Base-by-base conservation (phyloP, 1,284 basidiomycete genomes). In the Ustilago cynodontis region DNA sequence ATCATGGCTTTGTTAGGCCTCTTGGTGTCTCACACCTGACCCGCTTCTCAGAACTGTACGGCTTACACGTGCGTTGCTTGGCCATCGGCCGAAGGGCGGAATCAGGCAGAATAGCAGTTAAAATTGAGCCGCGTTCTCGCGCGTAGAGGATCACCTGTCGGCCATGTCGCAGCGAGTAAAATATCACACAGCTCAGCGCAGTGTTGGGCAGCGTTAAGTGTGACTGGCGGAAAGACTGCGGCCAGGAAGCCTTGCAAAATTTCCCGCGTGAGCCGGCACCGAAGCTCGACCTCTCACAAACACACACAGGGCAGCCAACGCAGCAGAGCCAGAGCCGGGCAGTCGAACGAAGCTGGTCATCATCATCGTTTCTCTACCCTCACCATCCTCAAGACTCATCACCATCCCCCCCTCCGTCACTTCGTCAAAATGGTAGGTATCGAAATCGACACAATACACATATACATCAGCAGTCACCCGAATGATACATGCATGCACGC, bases 401-500 rank as follows among this genome's bases (percentile, higher is more conserved):
- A 59, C 62, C 55, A 65, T 50, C 61, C 29, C 65, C 58, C n/a
- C 43, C 33, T 43, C 37, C 43, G 47, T 29, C 37, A 69, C 47
- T 59, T 65, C 52, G 49, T 65, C 65, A 76, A 71, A 76, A 76
- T 76, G 73, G 73, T 76, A 76, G 54, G 73, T 75, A 51, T 61
- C 37, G 49, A 50, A 29, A 20, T 31, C 28, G 37, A 50, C 47
- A 51, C n/a, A 5, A n/a, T 5, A 28, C 11, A 22, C 20, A 13
- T 24, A 47, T 18, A 49, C 39, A 29, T 29, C 49, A 43, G 41
- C 22, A 49, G 51, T 7, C 31, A 53, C 16, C 24, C 18, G 29
- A 50, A 39, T 26, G n/a, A 50, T 59, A 33, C 56, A 50, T 43
- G 41, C 41, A 45, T 29, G 39, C 54, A 56, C n/a, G 54, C 11